Conservation (phyloP, 1,284 basidiomycete genomes). For the Ceratobasidium sp. region DNA sequence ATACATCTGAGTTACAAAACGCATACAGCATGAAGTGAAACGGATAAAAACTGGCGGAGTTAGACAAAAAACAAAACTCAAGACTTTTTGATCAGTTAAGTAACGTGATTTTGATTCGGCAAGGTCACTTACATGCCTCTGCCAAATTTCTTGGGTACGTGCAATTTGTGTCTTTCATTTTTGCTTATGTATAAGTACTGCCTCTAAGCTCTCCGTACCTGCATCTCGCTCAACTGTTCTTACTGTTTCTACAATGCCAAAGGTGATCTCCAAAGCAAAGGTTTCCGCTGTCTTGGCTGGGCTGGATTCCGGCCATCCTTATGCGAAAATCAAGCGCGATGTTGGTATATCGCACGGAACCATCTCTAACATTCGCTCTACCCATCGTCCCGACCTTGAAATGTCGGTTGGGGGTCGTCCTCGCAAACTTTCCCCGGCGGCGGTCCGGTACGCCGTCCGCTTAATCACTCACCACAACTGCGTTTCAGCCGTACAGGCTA, state of each 20-base stretch:
- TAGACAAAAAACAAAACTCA: background rate
- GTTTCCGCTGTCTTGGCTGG: background rate
- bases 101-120: too few relatives aligned
- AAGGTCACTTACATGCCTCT: background rate
- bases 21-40: background rate
- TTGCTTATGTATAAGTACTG: background rate
- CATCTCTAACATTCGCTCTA: background rate
- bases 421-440: constrained; percentile 17
- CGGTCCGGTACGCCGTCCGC: constrained; percentile 15
- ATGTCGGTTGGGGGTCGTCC: background rate
- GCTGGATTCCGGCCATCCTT: background rate
- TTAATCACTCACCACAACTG: constrained; percentile 6
- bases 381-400: background rate
- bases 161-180: background rate
- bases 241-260: background rate
- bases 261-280: background rate
- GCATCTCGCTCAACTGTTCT: background rate
- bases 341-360: background rate
- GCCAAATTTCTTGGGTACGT: background rate
- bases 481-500: background rate
- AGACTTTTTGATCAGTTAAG: too few relatives aligned
- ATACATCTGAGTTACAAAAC: background rate
- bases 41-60: background rate
- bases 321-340: background rate
- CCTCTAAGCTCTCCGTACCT: background rate